A percentile compares a stretch with the other conserved stretches of the same genome.
Evolutionary conservation across 352 stramenopile species (phyloP).

Genomic region (Pythium aphanidermatum): DNA sequence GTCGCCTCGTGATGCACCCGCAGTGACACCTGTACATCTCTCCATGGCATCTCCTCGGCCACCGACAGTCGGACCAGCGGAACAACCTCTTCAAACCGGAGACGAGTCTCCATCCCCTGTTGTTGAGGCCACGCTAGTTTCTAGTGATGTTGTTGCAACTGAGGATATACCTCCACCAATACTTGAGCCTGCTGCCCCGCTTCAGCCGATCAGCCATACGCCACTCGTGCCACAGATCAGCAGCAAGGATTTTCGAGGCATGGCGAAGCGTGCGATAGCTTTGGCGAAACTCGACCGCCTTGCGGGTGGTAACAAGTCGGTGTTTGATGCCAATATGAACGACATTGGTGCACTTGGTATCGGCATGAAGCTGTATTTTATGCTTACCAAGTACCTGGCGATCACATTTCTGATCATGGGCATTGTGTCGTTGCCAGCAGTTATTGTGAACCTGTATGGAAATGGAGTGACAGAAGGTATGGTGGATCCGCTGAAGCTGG

Average conservation of each 20-base stretch:
- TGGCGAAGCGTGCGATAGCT: slow-evolving; percentile 41
- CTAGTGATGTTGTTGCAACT: too few species aligned
- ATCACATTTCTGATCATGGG: slow-evolving; percentile 68
- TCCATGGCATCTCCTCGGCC: too few species aligned
- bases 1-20: too few species aligned
- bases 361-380: slow-evolving; percentile 81
- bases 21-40: too few species aligned
- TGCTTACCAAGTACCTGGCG: slow-evolving; percentile 72
- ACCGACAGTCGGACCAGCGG: too few species aligned
- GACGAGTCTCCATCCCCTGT: too few species aligned
- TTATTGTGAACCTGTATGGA: slow-evolving; percentile 59
- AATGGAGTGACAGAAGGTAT: slow-evolving; percentile 60
- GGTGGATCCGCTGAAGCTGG: slow-evolving; percentile 61
- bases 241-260: slow-evolving; percentile 45
- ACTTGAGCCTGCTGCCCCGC: too few species aligned
- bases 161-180: too few species aligned
- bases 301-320: slow-evolving; percentile 52
- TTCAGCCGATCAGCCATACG: background rate
- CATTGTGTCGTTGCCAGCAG: slow-evolving; percentile 49
- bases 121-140: too few species aligned
- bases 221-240: slow-evolving; percentile 11
- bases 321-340: slow-evolving; percentile 51
- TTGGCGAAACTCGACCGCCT: slow-evolving; percentile 51
- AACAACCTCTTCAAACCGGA: too few species aligned
- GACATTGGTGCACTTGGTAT: slow-evolving; percentile 78